Evolutionary conservation across 139 green algal genomes (phyloP).

Genomic region (Monoraphidium neglectum): DNA sequence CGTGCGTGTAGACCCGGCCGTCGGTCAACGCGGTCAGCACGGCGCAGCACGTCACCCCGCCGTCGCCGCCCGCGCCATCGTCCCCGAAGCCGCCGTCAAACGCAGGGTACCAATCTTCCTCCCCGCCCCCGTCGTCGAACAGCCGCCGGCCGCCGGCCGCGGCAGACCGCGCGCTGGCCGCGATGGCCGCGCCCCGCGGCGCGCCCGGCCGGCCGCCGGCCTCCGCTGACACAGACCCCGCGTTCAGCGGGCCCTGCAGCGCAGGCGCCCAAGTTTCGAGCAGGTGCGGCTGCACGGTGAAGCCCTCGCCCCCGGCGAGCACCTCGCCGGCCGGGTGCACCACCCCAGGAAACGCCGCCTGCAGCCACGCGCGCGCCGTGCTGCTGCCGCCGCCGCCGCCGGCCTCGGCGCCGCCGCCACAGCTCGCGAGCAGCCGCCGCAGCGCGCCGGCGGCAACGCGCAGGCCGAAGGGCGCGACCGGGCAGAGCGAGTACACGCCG

Average conservation of each 20-base stretch:
- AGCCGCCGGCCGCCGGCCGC: background rate
- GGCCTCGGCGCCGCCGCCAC: no score
- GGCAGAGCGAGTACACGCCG: slow-evolving; percentile 29
- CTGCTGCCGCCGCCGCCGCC: background rate
- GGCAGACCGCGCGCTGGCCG: background rate
- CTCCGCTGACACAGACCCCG: background rate
- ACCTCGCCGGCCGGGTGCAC: background rate
- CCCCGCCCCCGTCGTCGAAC: background rate
- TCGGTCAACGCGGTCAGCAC: slow-evolving; percentile 17
- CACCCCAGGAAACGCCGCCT: slow-evolving; percentile 17
- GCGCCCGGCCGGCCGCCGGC: background rate
- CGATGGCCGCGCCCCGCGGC: background rate
- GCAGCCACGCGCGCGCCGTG: slow-evolving; percentile 20
- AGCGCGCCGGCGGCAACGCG: background rate
- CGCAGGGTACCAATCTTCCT: no score
- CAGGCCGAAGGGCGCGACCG: slow-evolving; percentile 33
- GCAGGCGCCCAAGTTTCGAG: slow-evolving; percentile 21
- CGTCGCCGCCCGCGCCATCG: background rate
- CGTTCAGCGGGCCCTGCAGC: slow-evolving; percentile 31
- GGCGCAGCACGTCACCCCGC: background rate
- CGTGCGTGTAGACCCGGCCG: slow-evolving; percentile 31
- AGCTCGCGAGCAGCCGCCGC: slow-evolving; percentile 9
- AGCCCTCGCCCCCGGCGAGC: background rate
- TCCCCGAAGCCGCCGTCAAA: background rate
- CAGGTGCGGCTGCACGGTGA: slow-evolving; percentile 21